phyloP scores from a whole-genome alignment of 2,329 filamentous ascomycete genomes.

The Botrytis squamosa region DNA sequence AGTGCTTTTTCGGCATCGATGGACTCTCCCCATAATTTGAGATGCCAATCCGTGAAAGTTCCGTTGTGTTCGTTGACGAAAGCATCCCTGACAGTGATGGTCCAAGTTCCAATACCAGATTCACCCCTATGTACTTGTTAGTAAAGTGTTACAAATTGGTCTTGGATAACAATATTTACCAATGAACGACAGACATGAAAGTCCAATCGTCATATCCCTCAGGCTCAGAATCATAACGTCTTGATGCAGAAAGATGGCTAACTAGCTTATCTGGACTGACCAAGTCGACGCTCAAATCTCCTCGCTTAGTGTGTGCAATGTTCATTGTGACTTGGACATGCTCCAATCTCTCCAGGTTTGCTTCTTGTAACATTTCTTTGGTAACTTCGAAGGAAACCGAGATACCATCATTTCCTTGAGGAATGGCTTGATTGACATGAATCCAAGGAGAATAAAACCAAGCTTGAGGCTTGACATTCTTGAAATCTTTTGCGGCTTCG shows the following conservation, averaged over 20 bases:
- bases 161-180: slow-evolving; percentile 54
- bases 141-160: slow-evolving; percentile 25
- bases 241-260: slow-evolving; percentile 78
- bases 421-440: slow-evolving; percentile 81
- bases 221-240: slow-evolving; percentile 63
- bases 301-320: slow-evolving; percentile 78
- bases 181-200: slow-evolving; percentile 97
- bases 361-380: slow-evolving; percentile 71
- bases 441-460: slow-evolving; percentile 96
- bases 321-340: slow-evolving; percentile 99
- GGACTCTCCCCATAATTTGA: slow-evolving; percentile 90
- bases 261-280: slow-evolving; percentile 78
- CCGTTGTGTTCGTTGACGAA: slow-evolving; percentile 73
- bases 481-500: slow-evolving; percentile 80
- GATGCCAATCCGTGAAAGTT: slow-evolving; percentile 83
- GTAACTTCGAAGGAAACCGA: slow-evolving; percentile 81
- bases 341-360: slow-evolving; percentile 84
- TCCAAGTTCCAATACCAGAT: slow-evolving; percentile 84
- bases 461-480: slow-evolving; percentile 88
- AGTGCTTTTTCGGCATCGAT: slow-evolving; percentile 72
- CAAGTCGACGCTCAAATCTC: slow-evolving; percentile 89
- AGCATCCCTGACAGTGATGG: slow-evolving; percentile 83
- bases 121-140: slow-evolving; percentile 68
- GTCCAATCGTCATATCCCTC: slow-evolving; percentile 92
- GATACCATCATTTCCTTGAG: slow-evolving; percentile 78